Evolutionary conservation across 139 green algal genomes (phyloP).

Genomic region (Asterochloris sp.): DNA sequence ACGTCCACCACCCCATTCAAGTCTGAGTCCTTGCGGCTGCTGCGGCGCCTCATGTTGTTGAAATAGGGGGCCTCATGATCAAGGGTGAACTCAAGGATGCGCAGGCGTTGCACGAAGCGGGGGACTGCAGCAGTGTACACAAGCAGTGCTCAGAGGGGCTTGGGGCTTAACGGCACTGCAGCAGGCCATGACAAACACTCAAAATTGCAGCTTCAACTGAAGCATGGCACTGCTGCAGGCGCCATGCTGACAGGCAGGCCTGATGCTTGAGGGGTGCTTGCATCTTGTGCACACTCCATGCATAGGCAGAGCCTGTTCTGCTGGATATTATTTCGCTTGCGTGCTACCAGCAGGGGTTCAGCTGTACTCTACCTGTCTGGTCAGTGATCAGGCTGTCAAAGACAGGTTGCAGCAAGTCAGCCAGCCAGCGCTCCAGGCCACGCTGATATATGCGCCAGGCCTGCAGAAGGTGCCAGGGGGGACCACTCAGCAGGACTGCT

Average conservation of each 20-base stretch:
- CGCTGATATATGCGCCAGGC: slow-evolving; percentile 93
- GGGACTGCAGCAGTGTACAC: background rate
- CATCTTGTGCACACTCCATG: slow-evolving; percentile 25
- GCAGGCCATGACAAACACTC: too few species aligned
- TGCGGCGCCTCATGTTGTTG: slow-evolving; percentile 81
- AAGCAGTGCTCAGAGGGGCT: too few species aligned
- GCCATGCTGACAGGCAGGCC: too few species aligned
- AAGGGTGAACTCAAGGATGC: slow-evolving; percentile 90
- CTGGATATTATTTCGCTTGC: background rate
- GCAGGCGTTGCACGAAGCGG: slow-evolving; percentile 57
- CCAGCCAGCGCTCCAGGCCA: slow-evolving; percentile 89
- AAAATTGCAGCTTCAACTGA: too few species aligned
- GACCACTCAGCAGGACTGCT: too few species aligned
- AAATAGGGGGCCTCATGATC: slow-evolving; percentile 94
- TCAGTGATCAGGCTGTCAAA: slow-evolving; percentile 81
- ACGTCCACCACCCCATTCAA: slow-evolving; percentile 82
- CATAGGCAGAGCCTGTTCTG: too few species aligned
- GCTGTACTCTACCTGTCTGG: background rate
- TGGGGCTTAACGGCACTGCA: too few species aligned
- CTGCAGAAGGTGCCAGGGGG: slow-evolving; percentile 23
- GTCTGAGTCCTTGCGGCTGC: slow-evolving; percentile 80
- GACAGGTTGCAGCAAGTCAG: slow-evolving; percentile 88
- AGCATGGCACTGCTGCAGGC: too few species aligned
- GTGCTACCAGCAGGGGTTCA: slow-evolving; percentile 42
- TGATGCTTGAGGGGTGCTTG: too few species aligned